Evolutionary conservation across 208 protist species (phyloP).

Genomic region (Wallacemonas sp.): DNA sequence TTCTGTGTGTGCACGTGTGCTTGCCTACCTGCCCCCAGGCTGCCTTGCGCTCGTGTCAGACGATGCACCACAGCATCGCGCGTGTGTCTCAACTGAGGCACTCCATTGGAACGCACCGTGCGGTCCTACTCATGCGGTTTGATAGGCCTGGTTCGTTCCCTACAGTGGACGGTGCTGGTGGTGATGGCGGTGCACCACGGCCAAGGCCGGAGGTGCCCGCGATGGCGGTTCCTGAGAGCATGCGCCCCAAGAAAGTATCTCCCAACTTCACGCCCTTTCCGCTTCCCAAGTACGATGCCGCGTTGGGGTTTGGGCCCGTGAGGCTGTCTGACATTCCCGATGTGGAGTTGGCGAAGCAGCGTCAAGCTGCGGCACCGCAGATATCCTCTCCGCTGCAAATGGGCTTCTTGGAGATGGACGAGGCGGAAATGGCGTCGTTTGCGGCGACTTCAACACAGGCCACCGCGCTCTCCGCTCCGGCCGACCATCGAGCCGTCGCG

Average conservation of each 20-base stretch:
- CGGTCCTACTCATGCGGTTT: constrained; percentile 8
- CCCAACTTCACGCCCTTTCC: constrained; percentile 82
- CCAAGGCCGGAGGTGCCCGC: neutral
- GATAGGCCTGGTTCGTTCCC: neutral
- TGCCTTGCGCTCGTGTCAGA: neutral
- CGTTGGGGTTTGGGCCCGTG: constrained; percentile 77
- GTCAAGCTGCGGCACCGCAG: constrained; percentile 19
- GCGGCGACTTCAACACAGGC: neutral
- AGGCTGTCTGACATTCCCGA: constrained; percentile 77
- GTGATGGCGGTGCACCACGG: neutral
- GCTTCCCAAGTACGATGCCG: constrained; percentile 75
- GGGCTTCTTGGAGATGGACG: constrained; percentile 2
- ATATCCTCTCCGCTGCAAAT: too few relatives aligned
- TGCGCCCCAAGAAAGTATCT: constrained; percentile 61
- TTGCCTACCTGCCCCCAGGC: neutral
- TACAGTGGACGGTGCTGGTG: too few relatives aligned
- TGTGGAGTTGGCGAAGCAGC: constrained; percentile 44
- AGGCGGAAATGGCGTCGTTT: neutral
- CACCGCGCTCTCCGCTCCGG: neutral
- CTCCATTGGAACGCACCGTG: neutral
- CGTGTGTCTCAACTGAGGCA: neutral
- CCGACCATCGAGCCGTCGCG: neutral
- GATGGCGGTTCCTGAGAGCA: constrained; percentile 70
- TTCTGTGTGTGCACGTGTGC: neutral
- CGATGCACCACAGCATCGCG: neutral